Evolutionary conservation across 108 stramenopile species (phyloP).

Genomic region (Nannochloropsis granulata): DNA sequence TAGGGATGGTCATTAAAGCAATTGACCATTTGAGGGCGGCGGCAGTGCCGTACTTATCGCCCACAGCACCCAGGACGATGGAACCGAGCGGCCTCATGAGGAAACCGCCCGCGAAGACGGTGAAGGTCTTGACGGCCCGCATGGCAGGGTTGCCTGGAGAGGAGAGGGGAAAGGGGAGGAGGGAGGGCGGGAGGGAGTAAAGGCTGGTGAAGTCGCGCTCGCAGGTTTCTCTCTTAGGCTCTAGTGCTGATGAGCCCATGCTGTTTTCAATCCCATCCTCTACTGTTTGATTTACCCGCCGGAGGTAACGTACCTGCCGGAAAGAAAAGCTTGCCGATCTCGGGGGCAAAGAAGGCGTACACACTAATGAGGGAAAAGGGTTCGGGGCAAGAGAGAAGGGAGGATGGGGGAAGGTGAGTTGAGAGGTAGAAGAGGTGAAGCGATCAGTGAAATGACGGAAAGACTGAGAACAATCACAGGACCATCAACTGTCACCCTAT

Average conservation of each 20-base stretch:
- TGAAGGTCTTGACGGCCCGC: not conserved
- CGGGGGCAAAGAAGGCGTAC: not conserved
- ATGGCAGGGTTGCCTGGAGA: not conserved
- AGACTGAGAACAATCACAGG: too few species aligned
- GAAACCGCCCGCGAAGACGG: not conserved
- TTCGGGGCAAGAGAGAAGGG: not conserved
- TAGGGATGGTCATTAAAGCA: not conserved
- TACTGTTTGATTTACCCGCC: not conserved
- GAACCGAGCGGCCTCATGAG: not conserved
- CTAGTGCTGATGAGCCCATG: not conserved
- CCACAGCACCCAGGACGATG: not conserved
- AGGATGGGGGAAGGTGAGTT: not conserved
- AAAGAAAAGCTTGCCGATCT: not conserved
- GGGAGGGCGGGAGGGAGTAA: not conserved
- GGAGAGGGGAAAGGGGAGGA: not conserved
- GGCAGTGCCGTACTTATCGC: not conserved
- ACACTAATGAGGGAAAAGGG: not conserved
- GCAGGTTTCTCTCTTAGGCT: not conserved
- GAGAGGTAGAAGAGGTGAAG: not conserved
- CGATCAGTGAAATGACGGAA: too few species aligned
- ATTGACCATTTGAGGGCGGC: not conserved
- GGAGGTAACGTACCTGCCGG: not conserved
- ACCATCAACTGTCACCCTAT: too few species aligned
- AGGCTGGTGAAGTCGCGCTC: too few species aligned
- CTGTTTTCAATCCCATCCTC: not conserved